Conservation (phyloP, 2,329 filamentous ascomycete genomes). For the Colletotrichum somersetense region DNA sequence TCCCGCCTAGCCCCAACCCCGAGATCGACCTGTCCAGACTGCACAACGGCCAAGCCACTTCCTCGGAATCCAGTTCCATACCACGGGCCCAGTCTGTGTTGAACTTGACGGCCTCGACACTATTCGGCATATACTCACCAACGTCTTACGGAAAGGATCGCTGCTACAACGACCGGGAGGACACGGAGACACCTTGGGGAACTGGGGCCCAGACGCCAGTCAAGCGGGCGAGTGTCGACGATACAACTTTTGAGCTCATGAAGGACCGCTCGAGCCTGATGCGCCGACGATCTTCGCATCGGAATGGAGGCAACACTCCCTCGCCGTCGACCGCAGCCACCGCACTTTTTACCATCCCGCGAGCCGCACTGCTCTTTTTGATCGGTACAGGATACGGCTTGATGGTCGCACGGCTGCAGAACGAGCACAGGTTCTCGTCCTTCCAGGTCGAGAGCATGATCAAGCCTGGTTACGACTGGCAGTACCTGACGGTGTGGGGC, state of each 20-base stretch:
- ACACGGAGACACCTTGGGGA: slow-evolving; percentile 80
- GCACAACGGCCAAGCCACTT: slow-evolving; percentile 46
- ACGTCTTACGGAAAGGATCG: slow-evolving; percentile 67
- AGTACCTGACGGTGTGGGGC: slow-evolving; percentile 86
- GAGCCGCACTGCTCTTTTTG: slow-evolving; percentile 76
- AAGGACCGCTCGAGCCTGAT: slow-evolving; percentile 53
- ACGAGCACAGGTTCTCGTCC: slow-evolving; percentile 72
- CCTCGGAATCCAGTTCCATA: slow-evolving; percentile 55
- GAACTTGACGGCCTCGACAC: slow-evolving; percentile 89
- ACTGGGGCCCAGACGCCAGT: slow-evolving; percentile 79
- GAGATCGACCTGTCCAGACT: slow-evolving; percentile 53
- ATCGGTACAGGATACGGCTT: slow-evolving; percentile 88
- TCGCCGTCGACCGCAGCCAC: slow-evolving; percentile 48
- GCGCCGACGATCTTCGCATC: slow-evolving; percentile 53
- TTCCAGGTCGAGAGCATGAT: slow-evolving; percentile 66
- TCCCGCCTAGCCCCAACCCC: slow-evolving; percentile 57
- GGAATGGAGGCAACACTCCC: slow-evolving; percentile 47
- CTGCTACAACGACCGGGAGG: slow-evolving; percentile 59
- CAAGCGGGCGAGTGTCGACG: slow-evolving; percentile 58
- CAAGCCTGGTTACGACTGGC: slow-evolving; percentile 64
- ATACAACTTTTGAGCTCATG: slow-evolving; percentile 60
- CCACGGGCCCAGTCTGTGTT: slow-evolving; percentile 82
- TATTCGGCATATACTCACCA: slow-evolving; percentile 90
- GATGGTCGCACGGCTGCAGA: slow-evolving; percentile 83
- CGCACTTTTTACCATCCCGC: slow-evolving; percentile 65